Evolutionary conservation across 75 land plant genomes (phyloP), one percentile per base, ranked within the genome.

Genomic region (Pinus taeda): DNA sequence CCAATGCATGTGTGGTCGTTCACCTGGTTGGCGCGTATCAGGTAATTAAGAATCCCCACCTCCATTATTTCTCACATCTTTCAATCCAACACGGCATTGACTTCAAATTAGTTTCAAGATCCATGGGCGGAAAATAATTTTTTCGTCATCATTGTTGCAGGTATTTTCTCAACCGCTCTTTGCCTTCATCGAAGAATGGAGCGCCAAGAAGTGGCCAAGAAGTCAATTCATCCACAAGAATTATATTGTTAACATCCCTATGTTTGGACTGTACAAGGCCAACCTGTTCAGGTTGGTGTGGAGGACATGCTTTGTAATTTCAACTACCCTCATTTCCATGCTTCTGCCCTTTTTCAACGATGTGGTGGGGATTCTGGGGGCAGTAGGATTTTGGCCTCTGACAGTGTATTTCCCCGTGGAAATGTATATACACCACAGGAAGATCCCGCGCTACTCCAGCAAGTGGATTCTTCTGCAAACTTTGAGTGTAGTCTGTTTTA

Each of bases 321-420:
- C 77, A 1, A 82, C 84, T 1, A 89, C 89, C 15, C 42, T 84
- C 3, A 24, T 89, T 15, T 78, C 91, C 0, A 83, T 87, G 74
- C 20, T 80, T 14, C 36, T 89, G 55, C 91, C 91, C 4, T 89
- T 87, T 65, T 89, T 89, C 84, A 87, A 89, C 59, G 89, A 72
- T 39, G 76, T 89, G 2, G 59, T 89, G 29, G 83, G 77, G 13
- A 67, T 89, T 7, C 13, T 89, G 63, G 89, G 91, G 0, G 86
- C 91, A 15, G 21, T 81, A 11, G 79, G 79, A 5, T 89, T 89
- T 77, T 89, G 89, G 89, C 91, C 91, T 0, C 62, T 89, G 36
- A 89, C 89, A 15, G 89, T 89, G 15, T 87, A 89, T 63, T 87
- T 89, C 60, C 91, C 89, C 8, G 76, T 89, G 4, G 83, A 79